Conservation (phyloP, 2,329 filamentous ascomycete species). For the Hansfordia pulvinata region DNA sequence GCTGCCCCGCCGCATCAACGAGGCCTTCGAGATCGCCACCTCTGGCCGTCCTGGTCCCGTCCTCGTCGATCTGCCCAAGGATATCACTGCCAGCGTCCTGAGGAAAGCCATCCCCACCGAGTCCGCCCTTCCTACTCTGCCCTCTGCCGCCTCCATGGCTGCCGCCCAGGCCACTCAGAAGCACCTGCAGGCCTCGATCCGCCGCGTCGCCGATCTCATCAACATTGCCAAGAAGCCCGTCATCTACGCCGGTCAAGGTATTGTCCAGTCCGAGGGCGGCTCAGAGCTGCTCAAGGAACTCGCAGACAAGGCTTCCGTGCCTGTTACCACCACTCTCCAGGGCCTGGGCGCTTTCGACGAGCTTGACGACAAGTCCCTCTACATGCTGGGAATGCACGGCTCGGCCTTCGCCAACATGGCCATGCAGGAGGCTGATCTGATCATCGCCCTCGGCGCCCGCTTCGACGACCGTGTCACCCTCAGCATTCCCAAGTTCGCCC, state of each 20-base stretch:
- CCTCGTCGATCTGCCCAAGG: constrained; percentile 90
- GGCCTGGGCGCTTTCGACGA: constrained; percentile 89
- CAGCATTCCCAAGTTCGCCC: constrained; percentile 75
- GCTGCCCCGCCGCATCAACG: constrained; percentile 85
- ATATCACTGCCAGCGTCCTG: constrained; percentile 79
- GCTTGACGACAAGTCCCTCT: constrained; percentile 81
- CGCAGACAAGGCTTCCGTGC: constrained; percentile 81
- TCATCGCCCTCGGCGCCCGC: constrained; percentile 83
- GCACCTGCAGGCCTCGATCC: constrained; percentile 61
- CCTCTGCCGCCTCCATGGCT: constrained; percentile 74
- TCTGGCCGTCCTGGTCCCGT: constrained; percentile 89
- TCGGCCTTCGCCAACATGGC: constrained; percentile 96
- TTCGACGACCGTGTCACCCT: constrained; percentile 94
- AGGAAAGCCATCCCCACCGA: constrained; percentile 69
- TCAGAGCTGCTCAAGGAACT: constrained; percentile 69
- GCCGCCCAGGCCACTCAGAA: constrained; percentile 59
- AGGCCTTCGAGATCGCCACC: constrained; percentile 96
- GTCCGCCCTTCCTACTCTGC: constrained; percentile 62
- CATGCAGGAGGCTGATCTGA: constrained; percentile 92
- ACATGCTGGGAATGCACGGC: constrained; percentile 99
- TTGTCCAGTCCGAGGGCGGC: constrained; percentile 69
- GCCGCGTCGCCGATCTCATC: constrained; percentile 67
- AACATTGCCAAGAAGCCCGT: constrained; percentile 88
- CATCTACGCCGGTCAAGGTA: constrained; percentile 87
- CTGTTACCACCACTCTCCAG: constrained; percentile 90